phyloP scores from a whole-genome alignment of 805 yeast genomes.

The Saccharomyces eubayanus region DNA sequence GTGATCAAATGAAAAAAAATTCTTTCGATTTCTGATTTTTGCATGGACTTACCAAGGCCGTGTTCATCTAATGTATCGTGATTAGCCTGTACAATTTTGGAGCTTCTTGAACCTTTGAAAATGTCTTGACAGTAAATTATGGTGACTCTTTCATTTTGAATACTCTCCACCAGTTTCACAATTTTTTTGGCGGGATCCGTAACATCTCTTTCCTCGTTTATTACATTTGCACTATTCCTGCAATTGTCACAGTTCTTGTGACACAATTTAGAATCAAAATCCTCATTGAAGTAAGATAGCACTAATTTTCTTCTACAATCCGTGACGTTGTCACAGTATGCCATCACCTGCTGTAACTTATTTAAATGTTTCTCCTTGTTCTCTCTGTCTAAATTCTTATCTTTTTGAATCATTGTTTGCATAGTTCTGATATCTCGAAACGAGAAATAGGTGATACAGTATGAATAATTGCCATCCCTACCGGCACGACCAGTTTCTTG shows the following conservation, averaged over 20 bases:
- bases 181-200: conserved; percentile 56
- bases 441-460: conserved; percentile 75
- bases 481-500: conserved; percentile 99
- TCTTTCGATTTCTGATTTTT: conserved; percentile 67
- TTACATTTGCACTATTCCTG: conserved; percentile 35
- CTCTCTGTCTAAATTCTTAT: conserved; percentile 52
- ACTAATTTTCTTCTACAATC: conserved; percentile 91
- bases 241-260: conserved; percentile 82
- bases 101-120: conserved; percentile 61
- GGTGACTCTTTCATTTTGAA: conserved; percentile 61
- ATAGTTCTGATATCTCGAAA: conserved; percentile 73
- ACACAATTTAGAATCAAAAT: conserved; percentile 61
- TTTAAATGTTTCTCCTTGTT: conserved; percentile 73
- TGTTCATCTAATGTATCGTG: conserved; percentile 52
- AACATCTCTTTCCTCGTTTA: conserved; percentile 54
- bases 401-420: conserved; percentile 71
- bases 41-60: conserved; percentile 60
- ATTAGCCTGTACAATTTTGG: conserved; percentile 55
- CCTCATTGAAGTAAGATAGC: conserved; percentile 83
- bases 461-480: conserved; percentile 79
- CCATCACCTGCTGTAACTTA: conserved; percentile 74
- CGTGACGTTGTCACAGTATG: conserved; percentile 84
- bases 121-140: conserved; percentile 76
- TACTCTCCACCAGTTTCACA: conserved; percentile 45
- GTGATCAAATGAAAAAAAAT: conserved; percentile 71